Percentiles rank a stretch among this genome's conserved stretches.
Evolutionary conservation across 1,284 basidiomycete genomes (phyloP).

Genomic region (Heterobasidion annosum): DNA sequence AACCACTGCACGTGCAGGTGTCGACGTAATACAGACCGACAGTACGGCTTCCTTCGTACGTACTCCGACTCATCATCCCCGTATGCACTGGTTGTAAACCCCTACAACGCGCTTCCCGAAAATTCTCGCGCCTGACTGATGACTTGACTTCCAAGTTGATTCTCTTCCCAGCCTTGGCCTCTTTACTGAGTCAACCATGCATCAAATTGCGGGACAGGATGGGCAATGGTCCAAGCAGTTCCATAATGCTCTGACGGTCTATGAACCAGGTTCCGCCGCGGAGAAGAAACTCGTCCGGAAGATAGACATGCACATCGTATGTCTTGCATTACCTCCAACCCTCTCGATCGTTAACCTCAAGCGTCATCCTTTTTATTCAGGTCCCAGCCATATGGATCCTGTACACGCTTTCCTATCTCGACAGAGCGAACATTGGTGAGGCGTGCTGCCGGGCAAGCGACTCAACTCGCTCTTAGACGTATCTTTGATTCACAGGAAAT

Average conservation of each 20-base stretch:
- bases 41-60: too few species aligned
- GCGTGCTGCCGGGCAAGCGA: not conserved
- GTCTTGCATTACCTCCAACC: not conserved
- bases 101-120: too few species aligned
- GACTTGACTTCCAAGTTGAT: too few species aligned
- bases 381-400: constrained; percentile 10
- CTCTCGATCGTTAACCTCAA: not conserved
- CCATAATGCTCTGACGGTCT: not conserved
- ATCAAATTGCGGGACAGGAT: not conserved
- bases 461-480: not conserved
- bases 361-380: not conserved
- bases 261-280: not conserved
- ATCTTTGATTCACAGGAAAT: constrained; percentile 16
- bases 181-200: not conserved
- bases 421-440: constrained; percentile 18
- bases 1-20: too few species aligned
- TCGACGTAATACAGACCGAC: too few species aligned
- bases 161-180: too few species aligned
- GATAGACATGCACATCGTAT: constrained; percentile 1
- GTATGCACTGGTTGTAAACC: too few species aligned
- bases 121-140: too few species aligned
- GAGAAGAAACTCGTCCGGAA: constrained; percentile 2
- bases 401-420: constrained; percentile 11
- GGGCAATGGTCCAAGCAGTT: not conserved
- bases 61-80: too few species aligned